Evolutionary conservation across 345 rosid species (phyloP).

Genomic region (Raphanus raphanistrum): DNA sequence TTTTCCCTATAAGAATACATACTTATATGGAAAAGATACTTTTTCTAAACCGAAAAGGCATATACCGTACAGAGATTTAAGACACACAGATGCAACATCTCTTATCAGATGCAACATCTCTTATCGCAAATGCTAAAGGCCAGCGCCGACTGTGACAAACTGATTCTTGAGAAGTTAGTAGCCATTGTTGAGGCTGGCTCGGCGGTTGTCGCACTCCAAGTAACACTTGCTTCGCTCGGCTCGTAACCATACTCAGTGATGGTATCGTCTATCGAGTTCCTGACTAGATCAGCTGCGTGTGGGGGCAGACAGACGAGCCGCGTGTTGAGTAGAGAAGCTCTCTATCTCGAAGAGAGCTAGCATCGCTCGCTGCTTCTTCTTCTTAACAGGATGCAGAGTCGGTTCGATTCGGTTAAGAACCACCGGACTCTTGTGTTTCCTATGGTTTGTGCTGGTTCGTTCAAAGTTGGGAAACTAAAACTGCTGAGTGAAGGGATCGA

Average conservation of each 20-base stretch:
- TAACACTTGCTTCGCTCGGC: slow-evolving; percentile 88
- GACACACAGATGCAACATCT: neutral
- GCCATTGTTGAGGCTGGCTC: slow-evolving; percentile 34
- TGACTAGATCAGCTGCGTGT: slow-evolving; percentile 35
- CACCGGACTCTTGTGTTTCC: neutral
- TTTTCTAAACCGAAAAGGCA: no score
- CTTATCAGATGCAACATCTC: neutral
- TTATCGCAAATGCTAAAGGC: neutral
- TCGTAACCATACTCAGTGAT: slow-evolving; percentile 60
- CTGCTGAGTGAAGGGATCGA: neutral
- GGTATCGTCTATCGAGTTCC: slow-evolving; percentile 68
- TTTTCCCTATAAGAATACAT: no score
- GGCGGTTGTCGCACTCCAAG: slow-evolving; percentile 89
- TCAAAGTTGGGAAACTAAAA: neutral
- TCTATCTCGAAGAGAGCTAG: slow-evolving; percentile 97
- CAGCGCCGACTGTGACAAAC: neutral
- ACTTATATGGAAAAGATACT: no score
- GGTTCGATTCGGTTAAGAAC: neutral
- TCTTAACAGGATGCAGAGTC: slow-evolving; percentile 21
- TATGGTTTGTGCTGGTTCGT: neutral
- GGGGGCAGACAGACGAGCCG: slow-evolving; percentile 23
- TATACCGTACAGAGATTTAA: no score
- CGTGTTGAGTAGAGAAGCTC: slow-evolving; percentile 79
- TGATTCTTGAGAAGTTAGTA: neutral
- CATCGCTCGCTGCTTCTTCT: slow-evolving; percentile 77